phyloP scores from a whole-genome alignment of 2,329 filamentous ascomycete genomes.

The Phialemonium atrogriseum region DNA sequence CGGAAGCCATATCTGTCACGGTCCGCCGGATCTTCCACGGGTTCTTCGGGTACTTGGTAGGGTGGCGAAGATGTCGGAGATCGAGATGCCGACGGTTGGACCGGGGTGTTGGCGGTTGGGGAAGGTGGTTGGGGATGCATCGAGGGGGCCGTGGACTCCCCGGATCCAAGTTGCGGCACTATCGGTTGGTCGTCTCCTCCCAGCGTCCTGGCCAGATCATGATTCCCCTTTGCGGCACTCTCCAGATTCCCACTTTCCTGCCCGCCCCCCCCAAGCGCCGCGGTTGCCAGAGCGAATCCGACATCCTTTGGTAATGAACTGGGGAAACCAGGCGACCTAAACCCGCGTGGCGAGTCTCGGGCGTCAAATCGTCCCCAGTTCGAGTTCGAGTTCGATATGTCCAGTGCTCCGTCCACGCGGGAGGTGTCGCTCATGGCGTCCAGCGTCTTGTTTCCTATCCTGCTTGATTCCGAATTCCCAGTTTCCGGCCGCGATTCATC shows the following conservation, averaged over 20 bases:
- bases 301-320: conserved; percentile 24
- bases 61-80: conserved; percentile 15
- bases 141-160: too few species aligned
- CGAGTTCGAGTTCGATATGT: too few species aligned
- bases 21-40: conserved; percentile 34
- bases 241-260: conserved; percentile 14
- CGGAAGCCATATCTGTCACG: conserved; percentile 90
- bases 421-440: conserved; percentile 30
- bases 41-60: conserved; percentile 25
- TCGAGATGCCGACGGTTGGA: neutral
- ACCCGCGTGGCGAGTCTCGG: conserved; percentile 30
- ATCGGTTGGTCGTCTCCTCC: conserved; percentile 23
- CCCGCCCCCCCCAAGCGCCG: too few species aligned
- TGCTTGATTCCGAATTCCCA: conserved; percentile 27
- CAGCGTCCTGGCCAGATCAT: conserved; percentile 43
- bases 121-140: too few species aligned
- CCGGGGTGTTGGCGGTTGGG: too few species aligned
- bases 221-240: conserved; percentile 25
- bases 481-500: conserved; percentile 26
- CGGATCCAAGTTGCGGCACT: too few species aligned
- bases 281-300: conserved; percentile 23
- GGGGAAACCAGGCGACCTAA: conserved; percentile 23
- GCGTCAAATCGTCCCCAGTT: too few species aligned
- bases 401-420: too few species aligned
- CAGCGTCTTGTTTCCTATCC: conserved; percentile 27